A percentile compares a stretch with the other conserved stretches of the same genome.
Conservation (phyloP, 305 asterid species). For the Rubia tinctorum region DNA sequence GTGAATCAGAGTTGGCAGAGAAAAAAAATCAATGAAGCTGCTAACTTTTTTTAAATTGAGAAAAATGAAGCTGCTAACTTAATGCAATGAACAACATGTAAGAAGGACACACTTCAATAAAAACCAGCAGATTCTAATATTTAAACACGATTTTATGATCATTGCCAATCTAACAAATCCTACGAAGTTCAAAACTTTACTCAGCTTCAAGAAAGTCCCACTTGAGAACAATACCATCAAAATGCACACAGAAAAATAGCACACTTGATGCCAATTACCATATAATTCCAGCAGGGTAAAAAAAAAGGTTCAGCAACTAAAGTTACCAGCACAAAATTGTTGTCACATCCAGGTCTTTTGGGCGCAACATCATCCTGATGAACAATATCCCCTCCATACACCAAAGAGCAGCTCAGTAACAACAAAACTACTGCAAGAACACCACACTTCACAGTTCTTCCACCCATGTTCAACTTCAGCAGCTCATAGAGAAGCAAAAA, state of each 20-base stretch:
- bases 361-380: conserved; percentile 89
- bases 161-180: neutral
- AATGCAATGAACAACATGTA: neutral
- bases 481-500: conserved; percentile 15
- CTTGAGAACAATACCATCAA: neutral
- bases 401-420: conserved; percentile 45
- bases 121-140: too few species aligned
- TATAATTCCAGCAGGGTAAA: neutral
- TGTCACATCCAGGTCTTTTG: conserved; percentile 76
- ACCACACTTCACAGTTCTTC: conserved; percentile 33
- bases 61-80: neutral
- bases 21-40: too few species aligned
- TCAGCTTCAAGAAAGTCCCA: neutral
- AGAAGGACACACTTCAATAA: neutral
- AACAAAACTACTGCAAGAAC: conserved; percentile 42
- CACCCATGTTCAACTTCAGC: conserved; percentile 47
- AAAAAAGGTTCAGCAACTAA: conserved; percentile 14
- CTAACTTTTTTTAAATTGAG: too few species aligned
- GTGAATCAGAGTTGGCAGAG: too few species aligned
- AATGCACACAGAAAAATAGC: neutral
- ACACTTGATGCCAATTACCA: conserved; percentile 5
- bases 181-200: neutral
- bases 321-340: conserved; percentile 83
- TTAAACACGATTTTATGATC: neutral
- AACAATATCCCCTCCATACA: conserved; percentile 80